A percentile compares a stretch with the other conserved stretches of the same genome.
These are phyloP conservation scores for Apiospora sp. DNA, from an alignment of 2,329 filamentous ascomycete species.

Conservation along the genomic window DNA sequence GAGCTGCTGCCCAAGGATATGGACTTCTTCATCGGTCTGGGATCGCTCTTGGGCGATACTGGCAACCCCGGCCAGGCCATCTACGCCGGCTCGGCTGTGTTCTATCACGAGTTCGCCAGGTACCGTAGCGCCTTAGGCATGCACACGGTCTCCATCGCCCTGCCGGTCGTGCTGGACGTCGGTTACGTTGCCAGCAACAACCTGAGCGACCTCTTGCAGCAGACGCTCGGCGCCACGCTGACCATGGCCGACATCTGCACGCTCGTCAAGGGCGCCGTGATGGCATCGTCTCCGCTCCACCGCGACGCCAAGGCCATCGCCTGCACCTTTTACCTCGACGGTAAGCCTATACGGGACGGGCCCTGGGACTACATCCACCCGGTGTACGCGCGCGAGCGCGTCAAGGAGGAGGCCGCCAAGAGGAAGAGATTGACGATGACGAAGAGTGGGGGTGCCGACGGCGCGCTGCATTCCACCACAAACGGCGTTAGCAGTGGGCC, in stretches of 20 bases:
- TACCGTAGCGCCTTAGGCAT: conserved; percentile 29
- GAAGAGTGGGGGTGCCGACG: background rate
- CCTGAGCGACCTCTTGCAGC: conserved; percentile 26
- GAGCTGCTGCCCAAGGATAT: conserved; percentile 48
- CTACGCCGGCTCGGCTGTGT: conserved; percentile 39
- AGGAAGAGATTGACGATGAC: background rate
- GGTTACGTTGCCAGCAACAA: conserved; percentile 31
- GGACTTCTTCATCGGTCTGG: conserved; percentile 60
- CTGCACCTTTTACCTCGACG: conserved; percentile 23
- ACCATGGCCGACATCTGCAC: conserved; percentile 30
- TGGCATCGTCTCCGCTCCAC: conserved; percentile 25
- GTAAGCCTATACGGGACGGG: conserved; percentile 21
- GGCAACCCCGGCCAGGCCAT: conserved; percentile 38
- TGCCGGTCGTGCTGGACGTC: conserved; percentile 34
- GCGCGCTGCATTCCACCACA: background rate
- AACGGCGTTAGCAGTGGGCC: background rate
- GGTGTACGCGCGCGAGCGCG: conserved; percentile 23
- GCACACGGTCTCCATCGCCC: conserved; percentile 28
- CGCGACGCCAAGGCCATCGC: conserved; percentile 23
- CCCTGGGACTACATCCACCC: conserved; percentile 30
- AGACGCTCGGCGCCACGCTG: conserved; percentile 30
- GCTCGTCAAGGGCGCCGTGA: conserved; percentile 28
- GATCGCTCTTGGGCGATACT: conserved; percentile 54
- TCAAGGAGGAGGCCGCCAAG: conserved; percentile 22
- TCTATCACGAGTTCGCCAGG: conserved; percentile 39